Evolutionary conservation across 495 filamentous ascomycete genomes (phyloP).

Genomic region (Extremus antarcticus): DNA sequence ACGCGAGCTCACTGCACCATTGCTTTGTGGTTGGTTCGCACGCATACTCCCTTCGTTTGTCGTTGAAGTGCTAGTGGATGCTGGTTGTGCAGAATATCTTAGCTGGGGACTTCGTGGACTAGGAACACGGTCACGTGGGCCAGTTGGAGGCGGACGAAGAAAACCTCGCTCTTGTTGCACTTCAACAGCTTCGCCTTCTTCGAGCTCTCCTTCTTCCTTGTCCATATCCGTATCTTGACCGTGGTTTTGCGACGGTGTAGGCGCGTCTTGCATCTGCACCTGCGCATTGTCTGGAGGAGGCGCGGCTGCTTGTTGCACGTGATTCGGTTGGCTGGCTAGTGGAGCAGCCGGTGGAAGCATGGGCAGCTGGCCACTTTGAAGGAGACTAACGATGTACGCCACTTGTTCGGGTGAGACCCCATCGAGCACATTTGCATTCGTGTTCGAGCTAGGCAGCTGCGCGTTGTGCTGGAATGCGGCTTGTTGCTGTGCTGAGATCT

Average conservation of each 20-base stretch:
- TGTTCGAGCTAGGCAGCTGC: not conserved
- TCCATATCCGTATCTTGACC: constrained; percentile 5
- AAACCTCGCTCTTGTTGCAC: constrained; percentile 6
- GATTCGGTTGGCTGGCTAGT: not conserved
- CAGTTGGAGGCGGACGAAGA: constrained; percentile 11
- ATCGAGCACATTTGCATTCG: not conserved
- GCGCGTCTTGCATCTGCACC: not conserved
- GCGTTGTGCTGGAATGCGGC: constrained; percentile 5
- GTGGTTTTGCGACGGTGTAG: not conserved
- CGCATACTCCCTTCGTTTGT: not conserved
- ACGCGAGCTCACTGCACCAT: not conserved
- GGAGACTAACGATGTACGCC: not conserved
- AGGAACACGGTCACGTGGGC: constrained; percentile 3
- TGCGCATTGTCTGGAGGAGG: not conserved
- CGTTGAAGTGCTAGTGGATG: not conserved
- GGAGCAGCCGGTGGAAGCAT: not conserved
- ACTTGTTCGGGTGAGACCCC: constrained; percentile 16
- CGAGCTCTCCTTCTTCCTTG: constrained; percentile 19
- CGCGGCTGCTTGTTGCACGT: not conserved
- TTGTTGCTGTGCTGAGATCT: not conserved
- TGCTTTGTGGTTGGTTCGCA: not conserved
- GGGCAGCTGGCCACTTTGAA: constrained; percentile 12
- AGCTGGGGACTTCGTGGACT: not conserved
- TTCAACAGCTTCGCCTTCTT: constrained; percentile 11
- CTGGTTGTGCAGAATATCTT: not conserved